Conservation (phyloP, 78 protist genomes). For the Pigoraptor vietnamica region DNA sequence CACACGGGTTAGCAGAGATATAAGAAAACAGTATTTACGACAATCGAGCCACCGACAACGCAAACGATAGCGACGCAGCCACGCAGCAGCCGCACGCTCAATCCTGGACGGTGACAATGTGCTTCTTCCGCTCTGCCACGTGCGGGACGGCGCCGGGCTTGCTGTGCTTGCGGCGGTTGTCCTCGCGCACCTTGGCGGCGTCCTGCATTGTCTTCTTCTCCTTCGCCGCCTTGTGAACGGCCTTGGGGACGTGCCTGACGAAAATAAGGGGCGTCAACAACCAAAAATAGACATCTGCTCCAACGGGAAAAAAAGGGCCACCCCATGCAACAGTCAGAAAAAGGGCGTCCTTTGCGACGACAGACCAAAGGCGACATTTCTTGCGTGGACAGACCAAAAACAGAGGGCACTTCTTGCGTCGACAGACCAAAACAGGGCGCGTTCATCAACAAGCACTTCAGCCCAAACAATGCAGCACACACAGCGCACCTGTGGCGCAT, state of each 20-base stretch:
- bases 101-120: too few relatives aligned
- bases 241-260: constrained; percentile 36
- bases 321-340: neutral
- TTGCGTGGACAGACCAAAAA: too few relatives aligned
- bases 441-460: too few relatives aligned
- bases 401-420: too few relatives aligned
- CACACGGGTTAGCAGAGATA: too few relatives aligned
- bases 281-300: neutral
- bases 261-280: neutral
- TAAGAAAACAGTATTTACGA: too few relatives aligned
- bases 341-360: too few relatives aligned
- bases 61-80: too few relatives aligned
- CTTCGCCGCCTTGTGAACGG: constrained; percentile 3
- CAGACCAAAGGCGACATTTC: too few relatives aligned
- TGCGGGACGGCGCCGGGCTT: neutral
- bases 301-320: neutral
- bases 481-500: neutral
- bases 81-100: too few relatives aligned
- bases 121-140: neutral
- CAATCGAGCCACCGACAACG: too few relatives aligned
- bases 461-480: neutral
- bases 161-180: constrained; percentile 20
- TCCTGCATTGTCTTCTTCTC: neutral
- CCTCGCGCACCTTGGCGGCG: neutral
- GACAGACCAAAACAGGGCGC: too few relatives aligned